Evolutionary conservation across 176 grass and related monocot species (phyloP), one percentile per base, ranked within the genome.

Genomic region (Pharus latifolius): DNA sequence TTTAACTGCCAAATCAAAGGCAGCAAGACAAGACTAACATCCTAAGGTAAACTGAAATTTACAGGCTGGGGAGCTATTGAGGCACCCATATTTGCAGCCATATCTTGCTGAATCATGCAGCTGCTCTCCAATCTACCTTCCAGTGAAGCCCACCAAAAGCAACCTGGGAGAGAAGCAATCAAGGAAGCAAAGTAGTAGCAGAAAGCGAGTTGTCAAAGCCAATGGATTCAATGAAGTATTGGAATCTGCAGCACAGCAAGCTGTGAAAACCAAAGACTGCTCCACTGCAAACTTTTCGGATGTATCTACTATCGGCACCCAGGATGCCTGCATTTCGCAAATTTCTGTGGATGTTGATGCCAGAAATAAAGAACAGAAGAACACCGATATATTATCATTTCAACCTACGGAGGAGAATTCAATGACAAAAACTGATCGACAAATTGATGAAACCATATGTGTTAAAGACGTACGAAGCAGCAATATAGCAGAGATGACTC

Each of bases 31-130:
- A 37, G 26, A 50, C 4, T 75, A 34, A 44, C 10, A 72, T 57
- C 61, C 23, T 19, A 49, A 49, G 32, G 32, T 38, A 54, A 81
- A 23, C 44, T 70, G 56, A 29, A 76, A 18, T 56, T 63, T 56
- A 72, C 77, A 96, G 91, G 91, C 91, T 53, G 80, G 83, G 64
- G 91, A 96, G 24, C 59, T 96, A 34, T 30, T 96, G 74, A 87
- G 91, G 74, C 79, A 87, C 40, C 69, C 87, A 52, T 35, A 84
- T 84, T 68, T 96, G 41, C 91, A 87, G 35, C 80, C 84, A 45
- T 91, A 91, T 59, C 77, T 96, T 5, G 73, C 91, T 48, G 91
- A 75, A 73, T 82, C 77, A 13, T 73, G 63, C 68, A 84, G 30
- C 76, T 85, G 81, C 65, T 91, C 91, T 47, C 73, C 69, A 20